A percentile compares a stretch with the other conserved stretches of the same genome.
These are phyloP conservation scores for Litchi chinensis DNA, from an alignment of 345 rosid genomes.

Conservation along the genomic window DNA sequence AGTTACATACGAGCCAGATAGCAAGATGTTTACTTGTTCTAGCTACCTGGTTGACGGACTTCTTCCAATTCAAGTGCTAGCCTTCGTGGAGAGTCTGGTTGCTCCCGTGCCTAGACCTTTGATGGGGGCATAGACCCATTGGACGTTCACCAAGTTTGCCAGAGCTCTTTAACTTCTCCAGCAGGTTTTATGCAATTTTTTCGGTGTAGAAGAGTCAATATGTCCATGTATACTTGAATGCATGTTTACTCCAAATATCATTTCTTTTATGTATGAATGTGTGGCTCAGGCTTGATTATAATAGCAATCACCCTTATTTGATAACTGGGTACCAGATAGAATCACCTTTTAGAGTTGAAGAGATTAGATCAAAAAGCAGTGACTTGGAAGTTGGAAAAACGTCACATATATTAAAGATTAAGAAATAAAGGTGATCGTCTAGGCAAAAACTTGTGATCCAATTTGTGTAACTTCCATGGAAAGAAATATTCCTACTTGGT, in stretches of 20 bases:
- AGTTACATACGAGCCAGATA: slow-evolving; percentile 4
- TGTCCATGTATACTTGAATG: no score
- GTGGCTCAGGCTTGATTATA: no score
- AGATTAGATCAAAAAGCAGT: no score
- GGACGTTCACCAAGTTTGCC: not conserved
- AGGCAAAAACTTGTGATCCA: no score
- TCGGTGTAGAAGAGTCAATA: no score
- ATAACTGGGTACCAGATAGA: no score
- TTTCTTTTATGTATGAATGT: not conserved
- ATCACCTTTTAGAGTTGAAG: not conserved
- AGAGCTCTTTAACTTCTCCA: not conserved
- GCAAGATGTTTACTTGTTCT: slow-evolving; percentile 10
- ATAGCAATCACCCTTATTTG: no score
- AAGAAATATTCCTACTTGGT: no score
- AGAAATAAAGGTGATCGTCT: no score
- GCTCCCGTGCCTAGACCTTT: slow-evolving; percentile 8
- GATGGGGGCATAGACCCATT: not conserved
- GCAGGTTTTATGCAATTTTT: not conserved
- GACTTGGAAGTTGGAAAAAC: no score
- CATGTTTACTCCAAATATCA: not conserved
- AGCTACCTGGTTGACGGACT: not conserved
- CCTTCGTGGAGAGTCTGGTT: slow-evolving; percentile 11
- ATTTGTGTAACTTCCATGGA: no score
- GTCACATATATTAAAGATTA: no score
- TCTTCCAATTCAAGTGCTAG: slow-evolving; percentile 14